phyloP scores from a whole-genome alignment of 148 eudicot genomes.

The Amaranthus hypochondriacus region DNA sequence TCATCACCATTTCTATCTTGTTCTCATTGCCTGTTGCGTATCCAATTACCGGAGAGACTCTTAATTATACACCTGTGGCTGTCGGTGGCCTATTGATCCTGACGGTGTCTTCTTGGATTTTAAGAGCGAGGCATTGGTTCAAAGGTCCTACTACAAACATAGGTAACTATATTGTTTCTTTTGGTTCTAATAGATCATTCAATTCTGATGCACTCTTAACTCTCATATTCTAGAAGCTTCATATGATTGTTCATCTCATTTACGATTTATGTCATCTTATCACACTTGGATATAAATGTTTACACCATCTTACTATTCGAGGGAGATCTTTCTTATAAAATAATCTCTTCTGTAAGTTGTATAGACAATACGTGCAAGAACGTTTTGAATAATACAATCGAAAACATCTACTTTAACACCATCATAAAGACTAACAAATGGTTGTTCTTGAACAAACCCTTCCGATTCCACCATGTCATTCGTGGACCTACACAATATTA shows the following conservation, averaged over 20 bases:
- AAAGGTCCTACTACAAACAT: conserved; percentile 79
- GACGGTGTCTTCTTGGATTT: conserved; percentile 53
- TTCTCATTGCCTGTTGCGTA: conserved; percentile 87
- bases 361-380: background rate
- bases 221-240: background rate
- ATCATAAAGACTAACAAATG: background rate
- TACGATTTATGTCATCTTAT: background rate
- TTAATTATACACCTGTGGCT: conserved; percentile 94
- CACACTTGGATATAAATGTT: too few species aligned
- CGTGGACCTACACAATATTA: too few species aligned
- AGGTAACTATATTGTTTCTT: conserved; percentile 24
- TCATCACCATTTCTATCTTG: conserved; percentile 57
- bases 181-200: too few species aligned
- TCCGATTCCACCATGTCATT: too few species aligned
- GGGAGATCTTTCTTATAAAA: background rate
- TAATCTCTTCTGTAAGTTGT: background rate
- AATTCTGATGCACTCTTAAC: too few species aligned
- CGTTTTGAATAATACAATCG: background rate
- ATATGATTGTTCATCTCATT: background rate
- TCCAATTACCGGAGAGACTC: conserved; percentile 61
- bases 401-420: background rate
- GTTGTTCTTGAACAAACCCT: too few species aligned
- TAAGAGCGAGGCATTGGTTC: conserved; percentile 82
- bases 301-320: too few species aligned
- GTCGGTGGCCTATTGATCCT: conserved; percentile 72